Conservation (phyloP, 2,329 filamentous ascomycete species). For the Endoconidiophora laricicola region DNA sequence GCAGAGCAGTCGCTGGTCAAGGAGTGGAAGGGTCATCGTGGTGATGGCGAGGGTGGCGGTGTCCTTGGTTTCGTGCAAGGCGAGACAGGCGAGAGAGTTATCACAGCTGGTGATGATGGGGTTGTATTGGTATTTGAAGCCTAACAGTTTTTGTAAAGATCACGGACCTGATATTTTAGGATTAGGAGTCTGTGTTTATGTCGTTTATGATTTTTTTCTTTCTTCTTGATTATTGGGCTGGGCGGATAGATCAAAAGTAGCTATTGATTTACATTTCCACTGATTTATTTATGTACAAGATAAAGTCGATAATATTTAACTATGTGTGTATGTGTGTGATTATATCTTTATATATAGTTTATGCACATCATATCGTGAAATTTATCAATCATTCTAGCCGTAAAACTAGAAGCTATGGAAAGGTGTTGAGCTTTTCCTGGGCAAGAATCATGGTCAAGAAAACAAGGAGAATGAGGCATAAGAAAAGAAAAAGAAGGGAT, state of each 20-base stretch:
- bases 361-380: too few species aligned
- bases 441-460: not conserved
- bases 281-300: constrained; percentile 8
- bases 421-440: too few species aligned
- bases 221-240: not conserved
- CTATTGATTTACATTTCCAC: not conserved
- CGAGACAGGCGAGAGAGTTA: constrained; percentile 52
- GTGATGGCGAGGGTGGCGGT: constrained; percentile 72
- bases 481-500: not conserved
- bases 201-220: not conserved
- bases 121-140: constrained; percentile 51
- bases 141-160: constrained; percentile 16
- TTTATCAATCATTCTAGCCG: too few species aligned
- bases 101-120: constrained; percentile 84
- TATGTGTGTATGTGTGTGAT: not conserved
- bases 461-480: not conserved
- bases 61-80: constrained; percentile 83
- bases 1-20: constrained; percentile 52
- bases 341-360: too few species aligned
- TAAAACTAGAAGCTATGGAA: too few species aligned
- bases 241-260: constrained; percentile 6
- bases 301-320: constrained; percentile 1
- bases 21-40: constrained; percentile 82
- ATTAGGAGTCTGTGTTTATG: not conserved
- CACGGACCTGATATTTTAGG: too few species aligned